Evolutionary conservation across 2,329 filamentous ascomycete genomes (phyloP), one percentile per base, ranked within the genome.

Genomic region (Phymatotrichopsis omnivora): DNA sequence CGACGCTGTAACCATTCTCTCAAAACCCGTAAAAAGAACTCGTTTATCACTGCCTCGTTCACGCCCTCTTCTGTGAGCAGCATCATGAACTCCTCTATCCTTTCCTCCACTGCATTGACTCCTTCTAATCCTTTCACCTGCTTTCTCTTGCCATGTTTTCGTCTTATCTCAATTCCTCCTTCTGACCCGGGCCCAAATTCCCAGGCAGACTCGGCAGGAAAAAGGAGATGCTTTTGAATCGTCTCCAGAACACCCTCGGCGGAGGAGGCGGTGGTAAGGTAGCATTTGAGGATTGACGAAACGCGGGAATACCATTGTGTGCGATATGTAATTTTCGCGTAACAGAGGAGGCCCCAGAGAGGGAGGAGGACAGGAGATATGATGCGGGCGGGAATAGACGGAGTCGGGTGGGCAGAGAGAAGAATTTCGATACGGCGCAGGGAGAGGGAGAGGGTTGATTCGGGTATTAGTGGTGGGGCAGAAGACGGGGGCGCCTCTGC

Each of bases 1-100:
- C 45, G 32, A 58, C 60, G 57, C 24, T 60, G 60, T 1, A 82
- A 67, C 72, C 79, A 83, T 30, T 67, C 67, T 27, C 68, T 67
- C 4, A 80, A 71, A 2, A 81, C 63, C 10, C 65, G 61, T 2
- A 83, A 61, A 48, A 85, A 84, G 2, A 81, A 65, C 0, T 69
- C 63, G 0, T 78, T 60, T 34, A 61, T 76, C 2, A 75, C 64
- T 31, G 78, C 74, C 20, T 74, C 68, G 5, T 73, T 67, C 0
- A 75, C 67, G 27, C 69, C 71, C 1, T 69, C 67, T 2, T 66
- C 64, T 4, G 63, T 61, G 4, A 83, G 57, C 2, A 76, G 59
- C 0, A 67, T 63, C 8, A 75, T 60, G 22, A 81, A 67, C 1
- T 63, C 64, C 1, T 64, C 56, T 2, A 70, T 66, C 50, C 70